Conservation (phyloP, 176 grass and related monocot species). For the Oryza nivara region DNA sequence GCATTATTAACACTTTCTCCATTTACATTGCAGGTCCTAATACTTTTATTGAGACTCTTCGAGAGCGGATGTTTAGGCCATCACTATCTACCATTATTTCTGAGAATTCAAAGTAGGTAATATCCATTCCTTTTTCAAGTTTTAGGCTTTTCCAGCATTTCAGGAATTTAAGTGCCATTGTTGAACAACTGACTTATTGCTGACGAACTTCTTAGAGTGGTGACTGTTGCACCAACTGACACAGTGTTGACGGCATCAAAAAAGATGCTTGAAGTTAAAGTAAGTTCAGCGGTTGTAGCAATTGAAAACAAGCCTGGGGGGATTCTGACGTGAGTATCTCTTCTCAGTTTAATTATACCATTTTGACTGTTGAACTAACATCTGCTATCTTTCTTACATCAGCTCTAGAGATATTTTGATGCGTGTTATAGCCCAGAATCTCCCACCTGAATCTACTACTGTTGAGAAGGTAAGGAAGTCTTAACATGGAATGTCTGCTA, state of each 20-base stretch:
- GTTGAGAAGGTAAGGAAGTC: conserved; percentile 75
- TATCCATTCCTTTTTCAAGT: conserved; percentile 60
- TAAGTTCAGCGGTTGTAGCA: conserved; percentile 80
- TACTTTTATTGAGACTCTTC: conserved; percentile 96
- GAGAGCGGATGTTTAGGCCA: conserved; percentile 87
- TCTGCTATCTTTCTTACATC: conserved; percentile 9
- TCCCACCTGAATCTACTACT: conserved; percentile 81
- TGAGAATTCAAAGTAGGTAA: conserved; percentile 99
- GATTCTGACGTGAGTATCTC: conserved; percentile 79
- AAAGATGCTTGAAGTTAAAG: conserved; percentile 92
- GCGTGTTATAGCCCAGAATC: conserved; percentile 79
- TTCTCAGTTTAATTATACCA: conserved; percentile 20
- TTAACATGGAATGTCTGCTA: conserved; percentile 26
- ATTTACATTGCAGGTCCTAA: conserved; percentile 74
- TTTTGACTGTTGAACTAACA: conserved; percentile 24
- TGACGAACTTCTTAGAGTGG: conserved; percentile 63
- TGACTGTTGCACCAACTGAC: conserved; percentile 78
- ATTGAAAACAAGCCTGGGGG: conserved; percentile 89
- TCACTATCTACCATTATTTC: conserved; percentile 85
- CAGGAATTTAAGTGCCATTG: conserved; percentile 7
- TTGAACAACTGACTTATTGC: conserved; percentile 27
- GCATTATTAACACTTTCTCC: conserved; percentile 10
- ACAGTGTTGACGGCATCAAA: conserved; percentile 88
- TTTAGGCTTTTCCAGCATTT: conserved; percentile 14
- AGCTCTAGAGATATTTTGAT: conserved; percentile 97